These are phyloP conservation scores for Nigrospora osmanthi DNA, from an alignment of 2,329 filamentous ascomycete genomes.

Conservation along the genomic window DNA sequence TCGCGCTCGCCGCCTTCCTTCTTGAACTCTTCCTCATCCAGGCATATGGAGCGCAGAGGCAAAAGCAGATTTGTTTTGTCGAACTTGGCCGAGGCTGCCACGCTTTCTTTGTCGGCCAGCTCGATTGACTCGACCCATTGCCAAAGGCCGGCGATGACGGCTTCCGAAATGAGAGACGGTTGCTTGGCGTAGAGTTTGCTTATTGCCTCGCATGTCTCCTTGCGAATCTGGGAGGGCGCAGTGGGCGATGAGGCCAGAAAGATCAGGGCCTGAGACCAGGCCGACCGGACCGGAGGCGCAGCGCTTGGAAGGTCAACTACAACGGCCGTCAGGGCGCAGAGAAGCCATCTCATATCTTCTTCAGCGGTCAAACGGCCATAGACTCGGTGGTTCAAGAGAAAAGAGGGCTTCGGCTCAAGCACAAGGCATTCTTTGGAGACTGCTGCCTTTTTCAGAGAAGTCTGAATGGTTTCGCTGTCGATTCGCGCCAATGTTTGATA, in stretches of 20 bases:
- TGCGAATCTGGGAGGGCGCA: constrained; percentile 55
- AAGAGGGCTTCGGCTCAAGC: constrained; percentile 75
- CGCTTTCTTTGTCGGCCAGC: constrained; percentile 68
- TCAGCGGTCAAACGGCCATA: constrained; percentile 71
- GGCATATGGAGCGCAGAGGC: constrained; percentile 55
- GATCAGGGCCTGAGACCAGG: constrained; percentile 83
- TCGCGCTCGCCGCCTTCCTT: constrained; percentile 34
- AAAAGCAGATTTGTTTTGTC: constrained; percentile 56
- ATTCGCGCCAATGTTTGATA: constrained; percentile 46
- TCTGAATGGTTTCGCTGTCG: constrained; percentile 39
- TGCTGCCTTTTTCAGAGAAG: constrained; percentile 50
- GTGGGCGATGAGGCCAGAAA: constrained; percentile 61
- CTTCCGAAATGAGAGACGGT: constrained; percentile 49
- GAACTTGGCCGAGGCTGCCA: constrained; percentile 57
- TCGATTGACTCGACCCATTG: constrained; percentile 65
- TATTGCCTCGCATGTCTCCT: constrained; percentile 53
- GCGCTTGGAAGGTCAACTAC: constrained; percentile 45
- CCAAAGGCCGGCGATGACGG: constrained; percentile 71
- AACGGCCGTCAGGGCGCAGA: constrained; percentile 59
- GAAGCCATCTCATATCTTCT: constrained; percentile 73
- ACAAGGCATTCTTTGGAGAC: constrained; percentile 59
- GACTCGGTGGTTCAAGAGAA: constrained; percentile 75
- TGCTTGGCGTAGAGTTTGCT: constrained; percentile 56
- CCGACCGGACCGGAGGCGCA: constrained; percentile 43
- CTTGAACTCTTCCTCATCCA: constrained; percentile 41